Conservation (phyloP, 371 early-diverging fungal species). For the Rhizomucor miehei region DNA sequence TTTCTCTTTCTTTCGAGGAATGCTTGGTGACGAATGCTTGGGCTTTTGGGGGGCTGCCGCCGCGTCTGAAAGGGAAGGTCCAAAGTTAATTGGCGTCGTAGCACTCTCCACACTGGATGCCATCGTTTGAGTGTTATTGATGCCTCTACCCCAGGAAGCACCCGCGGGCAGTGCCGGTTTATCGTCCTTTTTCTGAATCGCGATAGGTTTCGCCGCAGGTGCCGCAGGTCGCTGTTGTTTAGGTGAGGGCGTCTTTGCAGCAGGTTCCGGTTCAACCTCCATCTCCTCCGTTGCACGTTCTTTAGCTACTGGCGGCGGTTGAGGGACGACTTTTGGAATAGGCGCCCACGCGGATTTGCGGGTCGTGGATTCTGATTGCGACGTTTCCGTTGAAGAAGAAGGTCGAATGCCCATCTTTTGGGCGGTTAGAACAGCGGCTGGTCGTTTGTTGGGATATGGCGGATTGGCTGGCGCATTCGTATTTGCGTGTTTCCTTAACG, state of each 20-base stretch:
- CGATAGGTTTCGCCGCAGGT: slow-evolving; percentile 20
- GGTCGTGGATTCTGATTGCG: not conserved
- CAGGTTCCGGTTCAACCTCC: slow-evolving; percentile 4
- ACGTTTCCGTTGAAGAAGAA: slow-evolving; percentile 2
- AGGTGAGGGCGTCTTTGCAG: slow-evolving; percentile 17
- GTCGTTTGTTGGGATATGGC: slow-evolving; percentile 34
- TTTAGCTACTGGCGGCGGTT: slow-evolving; percentile 12
- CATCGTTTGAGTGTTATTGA: slow-evolving; percentile 12
- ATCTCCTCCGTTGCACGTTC: not conserved
- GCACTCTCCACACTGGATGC: slow-evolving; percentile 25
- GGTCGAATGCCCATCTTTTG: slow-evolving; percentile 8
- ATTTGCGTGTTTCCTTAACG: slow-evolving; percentile 1
- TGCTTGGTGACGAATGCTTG: slow-evolving; percentile 24
- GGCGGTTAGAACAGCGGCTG: slow-evolving; percentile 3
- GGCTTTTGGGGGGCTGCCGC: slow-evolving; percentile 43
- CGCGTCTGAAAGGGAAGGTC: slow-evolving; percentile 45
- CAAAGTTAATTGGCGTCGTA: slow-evolving; percentile 40
- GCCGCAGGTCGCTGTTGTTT: slow-evolving; percentile 1
- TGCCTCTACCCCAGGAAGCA: slow-evolving; percentile 61
- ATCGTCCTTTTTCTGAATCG: slow-evolving; percentile 16
- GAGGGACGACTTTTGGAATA: slow-evolving; percentile 36
- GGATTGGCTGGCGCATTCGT: slow-evolving; percentile 12
- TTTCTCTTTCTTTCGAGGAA: slow-evolving; percentile 43
- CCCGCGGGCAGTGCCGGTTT: slow-evolving; percentile 60
- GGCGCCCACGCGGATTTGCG: slow-evolving; percentile 33